phyloP scores from a whole-genome alignment of 176 grass and related monocot genomes.

The Cenchrus fungigraminus region DNA sequence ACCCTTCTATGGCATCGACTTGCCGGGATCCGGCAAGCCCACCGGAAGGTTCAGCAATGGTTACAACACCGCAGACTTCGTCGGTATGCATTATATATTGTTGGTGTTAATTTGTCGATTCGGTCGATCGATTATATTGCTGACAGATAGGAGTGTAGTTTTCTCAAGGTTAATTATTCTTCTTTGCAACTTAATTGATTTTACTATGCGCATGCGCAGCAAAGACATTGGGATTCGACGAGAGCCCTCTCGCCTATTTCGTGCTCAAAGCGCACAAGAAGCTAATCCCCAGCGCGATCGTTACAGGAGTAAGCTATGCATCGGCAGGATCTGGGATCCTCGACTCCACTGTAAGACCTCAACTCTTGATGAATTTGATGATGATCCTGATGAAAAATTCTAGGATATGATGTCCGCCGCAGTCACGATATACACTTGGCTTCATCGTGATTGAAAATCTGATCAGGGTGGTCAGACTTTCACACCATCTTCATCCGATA shows the following conservation, averaged over 20 bases:
- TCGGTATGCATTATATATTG: slow-evolving; percentile 23
- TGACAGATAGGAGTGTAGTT: too few relatives aligned
- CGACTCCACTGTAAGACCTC: slow-evolving; percentile 34
- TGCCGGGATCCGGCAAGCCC: slow-evolving; percentile 28
- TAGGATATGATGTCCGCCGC: too few relatives aligned
- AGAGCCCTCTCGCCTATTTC: slow-evolving; percentile 50
- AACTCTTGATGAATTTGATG: not conserved
- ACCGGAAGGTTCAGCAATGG: slow-evolving; percentile 77
- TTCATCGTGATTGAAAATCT: too few relatives aligned
- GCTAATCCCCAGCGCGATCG: slow-evolving; percentile 24
- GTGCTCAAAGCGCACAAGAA: not conserved
- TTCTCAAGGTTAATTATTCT: too few relatives aligned
- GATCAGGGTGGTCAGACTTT: too few relatives aligned
- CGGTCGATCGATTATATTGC: too few relatives aligned
- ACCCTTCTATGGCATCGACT: slow-evolving; percentile 55
- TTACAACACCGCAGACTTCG: slow-evolving; percentile 52
- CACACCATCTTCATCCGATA: too few relatives aligned
- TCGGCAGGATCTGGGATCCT: slow-evolving; percentile 62
- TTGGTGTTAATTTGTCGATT: too few relatives aligned
- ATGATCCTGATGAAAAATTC: too few relatives aligned
- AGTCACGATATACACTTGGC: too few relatives aligned
- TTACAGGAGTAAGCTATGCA: slow-evolving; percentile 51
- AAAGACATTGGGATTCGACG: slow-evolving; percentile 36
- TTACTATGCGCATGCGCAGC: slow-evolving; percentile 9
- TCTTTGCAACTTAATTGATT: not conserved